Evolutionary conservation across 257 asterid species (phyloP), one percentile per base, ranked within the genome.

Genomic region (Thymus mandschuricus): DNA sequence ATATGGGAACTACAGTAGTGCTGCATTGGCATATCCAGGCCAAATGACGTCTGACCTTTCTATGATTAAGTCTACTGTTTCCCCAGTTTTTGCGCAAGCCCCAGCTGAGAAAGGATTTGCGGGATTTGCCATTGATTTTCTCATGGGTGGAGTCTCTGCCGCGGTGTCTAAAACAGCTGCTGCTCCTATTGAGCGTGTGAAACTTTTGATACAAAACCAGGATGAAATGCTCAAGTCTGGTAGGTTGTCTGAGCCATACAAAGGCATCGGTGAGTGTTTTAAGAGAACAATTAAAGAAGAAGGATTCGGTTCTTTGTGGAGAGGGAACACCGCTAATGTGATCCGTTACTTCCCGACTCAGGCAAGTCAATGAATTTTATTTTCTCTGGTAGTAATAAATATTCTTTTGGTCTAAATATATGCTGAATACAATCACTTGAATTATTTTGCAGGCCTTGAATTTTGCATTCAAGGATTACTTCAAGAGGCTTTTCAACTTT

Each of bases 141-240:
- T 83, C 43, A 83, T 83, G 87, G 87, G 85, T 55, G 87, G 87
- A 41, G 85, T 80, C 7, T 80, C 87, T 6, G 85, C 80, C 5
- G 85, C 85, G 1, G 81, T 83, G 41, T 83, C 83, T 1, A 83
- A 80, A 66, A 74, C 87, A 5, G 86, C 82, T 1, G 81, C 82
- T 3, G 86, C 86, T 45, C 86, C 86, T 27, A 79, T 82, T 35
- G 84, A 82, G 78, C 83, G 84, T 6, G 84, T 82, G 15, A 82
- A 82, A 60, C 82, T 70, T 27, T 21, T 81, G 74, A 68, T 81
- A 10, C 83, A 81, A 56, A 81, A 81, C 72, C 86, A 81, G 72
- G 79, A 68, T 64, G 86, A 81, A 48, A 68, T 81, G 79, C 68
- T 81, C 75, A 78, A 76, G 69, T 12, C 77, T 4, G 86, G 86